Base-by-base conservation (phyloP, 805 yeast species). In the Ogataea neopini region DNA sequence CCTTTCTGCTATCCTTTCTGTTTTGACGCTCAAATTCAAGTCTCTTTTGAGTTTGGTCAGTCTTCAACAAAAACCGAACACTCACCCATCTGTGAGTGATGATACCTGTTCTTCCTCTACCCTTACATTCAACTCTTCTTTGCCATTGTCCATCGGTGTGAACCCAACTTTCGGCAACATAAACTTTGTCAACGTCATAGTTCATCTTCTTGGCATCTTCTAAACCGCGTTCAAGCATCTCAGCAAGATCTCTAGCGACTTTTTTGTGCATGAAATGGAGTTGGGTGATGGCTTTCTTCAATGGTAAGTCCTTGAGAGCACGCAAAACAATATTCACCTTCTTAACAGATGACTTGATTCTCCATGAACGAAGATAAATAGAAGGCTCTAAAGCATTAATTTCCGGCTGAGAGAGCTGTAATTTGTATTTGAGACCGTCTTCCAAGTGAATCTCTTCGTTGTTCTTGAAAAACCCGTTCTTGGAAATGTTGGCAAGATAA, bases 101-200 rank as follows among this genome's bases (percentile, higher is more conserved):
- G 48, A 87, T 69, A 63, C 98, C 98, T 17, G 79, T 75, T 67
- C 96, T 81, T 54, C 97, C 97, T 72, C 98, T 83, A 54, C 94
- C 96, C 71, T 89, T 90, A 63, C 77, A 75, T 58, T 92, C 97
- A 8, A 82, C 67, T 64, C 94, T 78, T 65, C 80, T 84, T 23
- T 63, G 59, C 83, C 86, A 81, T 43, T 69, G 61, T 17, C 96
- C 96, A 66, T 92, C 98, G 48, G 90, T 83, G 35, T 97, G 97
- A 22, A 83, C 83, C 97, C 97, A 92, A 49, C 90, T 80, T 61
- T 87, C 87, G 37, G 84, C 80, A 47, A 92, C 77, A 59, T 84
- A 88, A 36, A 90, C 65, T 32, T 77, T 77, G 49, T 84, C 78
- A 19, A 81, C 77, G 51, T 83, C 68, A 51, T 86, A 67, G 2